Evolutionary conservation across 306 rosid genomes (phyloP).

Genomic region (Sindora glabra): DNA sequence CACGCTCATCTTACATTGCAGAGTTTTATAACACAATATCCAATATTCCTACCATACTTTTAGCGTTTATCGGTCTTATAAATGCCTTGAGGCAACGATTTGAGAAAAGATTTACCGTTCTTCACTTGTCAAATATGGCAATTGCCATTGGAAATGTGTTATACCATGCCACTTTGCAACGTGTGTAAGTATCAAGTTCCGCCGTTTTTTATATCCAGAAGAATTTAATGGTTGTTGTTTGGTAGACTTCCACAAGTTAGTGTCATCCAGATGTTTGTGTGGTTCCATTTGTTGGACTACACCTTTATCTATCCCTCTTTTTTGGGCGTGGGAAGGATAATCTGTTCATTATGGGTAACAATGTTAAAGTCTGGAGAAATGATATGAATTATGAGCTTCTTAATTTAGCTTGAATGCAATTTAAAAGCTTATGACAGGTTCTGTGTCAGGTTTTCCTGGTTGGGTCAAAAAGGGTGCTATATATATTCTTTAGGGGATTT

Average conservation of each 20-base stretch:
- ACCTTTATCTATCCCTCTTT: no score
- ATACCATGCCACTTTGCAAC: constrained; percentile 87
- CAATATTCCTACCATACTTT: constrained; percentile 66
- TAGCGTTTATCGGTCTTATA: constrained; percentile 86
- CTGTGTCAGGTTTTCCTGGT: no score
- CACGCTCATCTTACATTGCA: constrained; percentile 73
- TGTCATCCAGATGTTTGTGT: no score
- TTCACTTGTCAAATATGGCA: constrained; percentile 74
- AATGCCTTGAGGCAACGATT: constrained; percentile 74
- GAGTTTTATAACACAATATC: constrained; percentile 86
- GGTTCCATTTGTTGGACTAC: no score
- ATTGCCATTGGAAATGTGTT: constrained; percentile 87
- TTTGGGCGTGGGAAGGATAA: no score
- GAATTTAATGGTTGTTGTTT: background rate
- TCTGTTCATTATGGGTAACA: no score
- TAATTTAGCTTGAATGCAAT: no score
- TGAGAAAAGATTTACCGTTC: constrained; percentile 91
- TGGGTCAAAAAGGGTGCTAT: no score
- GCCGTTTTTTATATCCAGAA: background rate
- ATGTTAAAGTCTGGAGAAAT: no score
- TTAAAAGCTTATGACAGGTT: no score
- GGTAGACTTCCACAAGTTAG: no score
- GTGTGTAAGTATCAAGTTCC: constrained; percentile 47
- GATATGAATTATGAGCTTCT: no score
- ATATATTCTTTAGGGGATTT: background rate